These are phyloP conservation scores for Trametes cinnabarina DNA, from an alignment of 768 basidiomycete genomes.

Conservation along the genomic window DNA sequence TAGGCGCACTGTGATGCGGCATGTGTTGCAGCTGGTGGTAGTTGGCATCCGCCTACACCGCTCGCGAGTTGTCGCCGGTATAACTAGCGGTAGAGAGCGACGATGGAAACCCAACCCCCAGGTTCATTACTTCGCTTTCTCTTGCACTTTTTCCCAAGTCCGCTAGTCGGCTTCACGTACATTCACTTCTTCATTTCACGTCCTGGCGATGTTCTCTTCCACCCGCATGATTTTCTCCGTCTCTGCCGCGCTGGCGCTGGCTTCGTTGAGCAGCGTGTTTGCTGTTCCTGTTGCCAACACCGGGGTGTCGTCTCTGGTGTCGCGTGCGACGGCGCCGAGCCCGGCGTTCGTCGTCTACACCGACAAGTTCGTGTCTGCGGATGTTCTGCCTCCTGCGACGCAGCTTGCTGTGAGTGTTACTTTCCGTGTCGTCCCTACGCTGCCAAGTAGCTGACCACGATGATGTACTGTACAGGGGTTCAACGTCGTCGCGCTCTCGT, in stretches of 20 bases:
- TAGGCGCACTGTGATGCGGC: neutral
- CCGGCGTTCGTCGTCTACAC: constrained; percentile 17
- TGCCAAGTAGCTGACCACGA: neutral
- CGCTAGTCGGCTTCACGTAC: constrained; percentile 16
- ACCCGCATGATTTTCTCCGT: constrained; percentile 19
- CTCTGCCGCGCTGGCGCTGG: constrained; percentile 17
- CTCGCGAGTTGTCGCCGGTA: neutral
- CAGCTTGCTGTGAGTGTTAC: constrained; percentile 1
- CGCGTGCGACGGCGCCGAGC: constrained; percentile 7
- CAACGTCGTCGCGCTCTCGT: constrained; percentile 35
- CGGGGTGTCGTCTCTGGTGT: neutral
- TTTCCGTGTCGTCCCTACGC: neutral
- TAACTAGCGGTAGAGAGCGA: neutral
- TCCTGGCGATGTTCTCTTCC: constrained; percentile 17
- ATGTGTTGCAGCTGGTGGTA: neutral
- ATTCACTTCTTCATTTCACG: constrained; percentile 3
- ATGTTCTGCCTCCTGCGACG: constrained; percentile 13
- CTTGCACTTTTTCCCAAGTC: constrained; percentile 10
- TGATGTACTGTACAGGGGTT: constrained; percentile 1
- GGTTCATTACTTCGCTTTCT: constrained; percentile 12
- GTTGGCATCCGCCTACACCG: neutral
- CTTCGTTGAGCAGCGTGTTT: constrained; percentile 9
- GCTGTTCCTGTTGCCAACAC: neutral
- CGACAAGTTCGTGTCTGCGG: constrained; percentile 15
- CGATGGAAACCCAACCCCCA: constrained; percentile 2